A percentile compares a stretch with the other conserved stretches of the same genome.
Conservation (phyloP, 2,329 filamentous ascomycete species). For the Xylogone sp. region DNA sequence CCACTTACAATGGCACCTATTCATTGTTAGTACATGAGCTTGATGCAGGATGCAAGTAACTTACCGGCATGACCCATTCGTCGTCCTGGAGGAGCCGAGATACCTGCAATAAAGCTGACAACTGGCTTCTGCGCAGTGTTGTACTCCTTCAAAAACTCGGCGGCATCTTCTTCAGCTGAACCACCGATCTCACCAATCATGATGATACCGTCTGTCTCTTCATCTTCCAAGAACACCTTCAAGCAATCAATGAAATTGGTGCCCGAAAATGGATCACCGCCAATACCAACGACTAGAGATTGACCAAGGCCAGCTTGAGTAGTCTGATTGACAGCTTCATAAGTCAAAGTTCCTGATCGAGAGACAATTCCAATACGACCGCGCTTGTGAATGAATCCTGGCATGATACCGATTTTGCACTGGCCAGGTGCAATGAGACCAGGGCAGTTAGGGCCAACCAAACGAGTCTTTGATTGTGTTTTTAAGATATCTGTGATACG, state of each 20-base stretch:
- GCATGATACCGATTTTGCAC: slow-evolving; percentile 99
- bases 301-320: slow-evolving; percentile 95
- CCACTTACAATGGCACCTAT: slow-evolving; percentile 84
- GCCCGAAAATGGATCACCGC: slow-evolving; percentile 96
- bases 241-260: slow-evolving; percentile 99
- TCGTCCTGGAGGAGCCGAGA: slow-evolving; percentile 91
- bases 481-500: slow-evolving; percentile 98
- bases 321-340: slow-evolving; percentile 99
- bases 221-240: slow-evolving; percentile 91
- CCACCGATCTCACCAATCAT: slow-evolving; percentile 99
- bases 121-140: slow-evolving; percentile 95
- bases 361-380: slow-evolving; percentile 98
- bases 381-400: slow-evolving; percentile 99
- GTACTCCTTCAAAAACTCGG: slow-evolving; percentile 89
- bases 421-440: slow-evolving; percentile 92
- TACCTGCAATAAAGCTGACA: slow-evolving; percentile 97
- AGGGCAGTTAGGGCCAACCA: slow-evolving; percentile 97
- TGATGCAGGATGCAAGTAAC: slow-evolving; percentile 11
- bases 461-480: slow-evolving; percentile 92
- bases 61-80: slow-evolving; percentile 95
- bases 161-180: slow-evolving; percentile 94
- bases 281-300: slow-evolving; percentile 96
- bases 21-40: slow-evolving; percentile 12
- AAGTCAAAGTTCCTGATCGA: slow-evolving; percentile 95
- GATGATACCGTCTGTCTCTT: slow-evolving; percentile 98